Conservation (phyloP, 2,329 filamentous ascomycete genomes). For the Capronia coronata region DNA sequence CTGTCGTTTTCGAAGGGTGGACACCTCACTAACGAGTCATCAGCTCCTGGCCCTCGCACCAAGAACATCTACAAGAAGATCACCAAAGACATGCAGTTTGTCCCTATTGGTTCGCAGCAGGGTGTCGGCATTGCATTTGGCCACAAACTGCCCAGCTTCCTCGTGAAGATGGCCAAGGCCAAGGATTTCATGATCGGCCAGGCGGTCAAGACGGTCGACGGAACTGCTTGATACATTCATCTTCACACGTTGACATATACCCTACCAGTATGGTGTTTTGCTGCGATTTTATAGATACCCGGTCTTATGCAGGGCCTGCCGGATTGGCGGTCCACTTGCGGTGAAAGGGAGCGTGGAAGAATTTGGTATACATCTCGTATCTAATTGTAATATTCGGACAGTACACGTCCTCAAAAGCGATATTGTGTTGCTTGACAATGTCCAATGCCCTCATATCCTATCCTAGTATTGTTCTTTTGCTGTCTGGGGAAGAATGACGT, state of each 20-base stretch:
- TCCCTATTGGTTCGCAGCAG: slow-evolving; percentile 36
- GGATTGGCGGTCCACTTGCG: background rate
- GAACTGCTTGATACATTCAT: slow-evolving; percentile 24
- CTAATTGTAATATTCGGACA: too few species aligned
- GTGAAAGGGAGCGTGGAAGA: background rate
- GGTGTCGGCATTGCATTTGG: slow-evolving; percentile 37
- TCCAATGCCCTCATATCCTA: too few species aligned
- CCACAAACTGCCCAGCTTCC: slow-evolving; percentile 34
- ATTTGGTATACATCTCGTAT: background rate
- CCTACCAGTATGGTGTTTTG: slow-evolving; percentile 6
- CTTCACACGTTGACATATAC: background rate
- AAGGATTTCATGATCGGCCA: slow-evolving; percentile 35
- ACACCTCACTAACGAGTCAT: slow-evolving; percentile 10
- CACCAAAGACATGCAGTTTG: slow-evolving; percentile 33
- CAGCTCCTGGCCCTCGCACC: slow-evolving; percentile 27
- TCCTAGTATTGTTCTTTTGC: background rate
- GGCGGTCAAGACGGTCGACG: slow-evolving; percentile 28
- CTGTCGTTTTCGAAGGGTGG: background rate
- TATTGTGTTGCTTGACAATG: too few species aligned
- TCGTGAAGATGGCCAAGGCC: slow-evolving; percentile 36
- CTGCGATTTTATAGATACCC: slow-evolving; percentile 22
- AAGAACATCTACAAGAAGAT: slow-evolving; percentile 33
- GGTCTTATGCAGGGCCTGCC: background rate
- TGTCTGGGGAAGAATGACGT: background rate
- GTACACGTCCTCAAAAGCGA: too few species aligned